Base-by-base conservation (phyloP, 768 basidiomycete genomes). In the Suillus subaureus region DNA sequence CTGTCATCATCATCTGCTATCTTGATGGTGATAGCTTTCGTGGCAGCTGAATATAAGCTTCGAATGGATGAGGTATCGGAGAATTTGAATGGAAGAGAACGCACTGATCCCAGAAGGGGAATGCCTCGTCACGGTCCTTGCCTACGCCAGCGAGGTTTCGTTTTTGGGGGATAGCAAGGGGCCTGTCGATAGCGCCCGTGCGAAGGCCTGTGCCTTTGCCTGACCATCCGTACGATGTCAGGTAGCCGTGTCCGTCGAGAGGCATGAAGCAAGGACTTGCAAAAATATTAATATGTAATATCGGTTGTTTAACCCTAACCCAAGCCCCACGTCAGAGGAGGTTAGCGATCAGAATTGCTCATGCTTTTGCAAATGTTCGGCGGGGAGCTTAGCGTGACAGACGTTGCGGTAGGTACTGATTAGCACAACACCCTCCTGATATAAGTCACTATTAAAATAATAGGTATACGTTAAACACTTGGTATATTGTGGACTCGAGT, bases 61-160 rank as follows among this genome's bases (percentile, higher is more conserved):
- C 43, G 55, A 60, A 13, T 9, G n/a, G 6, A 63, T 18, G 31
- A 61, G 61, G 39, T 26, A 61, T 23, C 4, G 52, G 16, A 39
- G 45, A 67, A 57, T 60, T 42, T 18, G n/a, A 21, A 33, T 26
- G 61, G 37, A 61, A 18, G n/a, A 56, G 42, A 55, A 84, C 93
- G 77, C 71, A 97, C 95, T 97, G 94, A 75, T 98, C 96, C 96
- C 96, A 98, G 85, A 98, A 98, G 61, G 96, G 95, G 74, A 96
- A 95, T 0, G 94, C 94, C 70, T 96, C 95, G 72, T 97, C 96
- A 69, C 95, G 85, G 76, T 98, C 94, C 75, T 94, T 96, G 64
- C 96, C 96, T 65, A 98, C 77, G 2, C 96, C 96, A 12, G 87
- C 80, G n/a, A 96, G 81, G 6, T 84, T 93, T 78, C 89, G 90